Evolutionary conservation across 345 rosid species (phyloP).

Genomic region (Euphorbia lathyris): DNA sequence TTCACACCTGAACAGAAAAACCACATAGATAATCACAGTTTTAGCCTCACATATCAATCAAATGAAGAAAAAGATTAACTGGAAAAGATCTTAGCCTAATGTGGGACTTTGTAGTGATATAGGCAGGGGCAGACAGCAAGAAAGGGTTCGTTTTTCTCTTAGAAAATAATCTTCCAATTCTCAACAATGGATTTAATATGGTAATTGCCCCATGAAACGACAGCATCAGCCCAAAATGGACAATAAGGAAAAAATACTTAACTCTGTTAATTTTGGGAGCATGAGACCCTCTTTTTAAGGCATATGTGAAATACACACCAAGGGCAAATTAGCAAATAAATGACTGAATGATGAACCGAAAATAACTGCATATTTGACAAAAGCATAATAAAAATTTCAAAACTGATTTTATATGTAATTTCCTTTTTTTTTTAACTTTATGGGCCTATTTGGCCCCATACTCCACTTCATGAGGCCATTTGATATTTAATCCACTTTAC

Average conservation of each 20-base stretch:
- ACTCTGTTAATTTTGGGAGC: no score
- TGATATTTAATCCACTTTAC: background rate
- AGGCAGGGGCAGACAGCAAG: background rate
- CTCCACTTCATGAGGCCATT: background rate
- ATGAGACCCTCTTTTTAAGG: no score
- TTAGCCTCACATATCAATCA: background rate
- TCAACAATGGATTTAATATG: no score
- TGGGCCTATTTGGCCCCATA: background rate
- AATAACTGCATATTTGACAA: no score
- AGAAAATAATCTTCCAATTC: no score
- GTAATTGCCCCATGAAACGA: no score
- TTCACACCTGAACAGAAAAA: constrained; percentile 67
- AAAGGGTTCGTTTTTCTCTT: background rate
- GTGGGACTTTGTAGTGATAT: background rate
- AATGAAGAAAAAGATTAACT: background rate
- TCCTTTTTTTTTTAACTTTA: no score
- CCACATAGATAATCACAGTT: no score
- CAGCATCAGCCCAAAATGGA: no score
- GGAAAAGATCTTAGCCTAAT: background rate
- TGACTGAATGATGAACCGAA: background rate
- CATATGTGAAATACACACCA: background rate
- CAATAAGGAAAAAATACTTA: no score
- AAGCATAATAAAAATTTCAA: no score
- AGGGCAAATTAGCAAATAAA: background rate
- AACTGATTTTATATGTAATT: no score